phyloP scores from a whole-genome alignment of 2,329 filamentous ascomycete species.

The Xylaria sp. region DNA sequence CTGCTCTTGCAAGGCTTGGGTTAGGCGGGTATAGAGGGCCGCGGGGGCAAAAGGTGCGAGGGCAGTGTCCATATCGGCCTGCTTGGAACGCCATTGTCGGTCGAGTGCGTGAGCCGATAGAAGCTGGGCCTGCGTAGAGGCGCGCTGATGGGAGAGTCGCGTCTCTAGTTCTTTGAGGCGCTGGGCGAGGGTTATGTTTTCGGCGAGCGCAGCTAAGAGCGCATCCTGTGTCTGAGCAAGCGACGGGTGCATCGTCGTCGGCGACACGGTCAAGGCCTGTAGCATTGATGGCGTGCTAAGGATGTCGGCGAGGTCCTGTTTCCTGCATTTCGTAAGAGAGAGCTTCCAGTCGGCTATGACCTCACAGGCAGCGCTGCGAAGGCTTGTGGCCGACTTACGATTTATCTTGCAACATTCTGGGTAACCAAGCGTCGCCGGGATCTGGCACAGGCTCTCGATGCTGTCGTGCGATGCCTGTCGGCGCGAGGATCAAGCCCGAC shows the following conservation, averaged over 20 bases:
- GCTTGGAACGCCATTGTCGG: conserved; percentile 90
- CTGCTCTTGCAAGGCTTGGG: conserved; percentile 82
- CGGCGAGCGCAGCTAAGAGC: conserved; percentile 72
- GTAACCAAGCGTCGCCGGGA: conserved; percentile 81
- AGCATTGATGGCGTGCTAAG: conserved; percentile 74
- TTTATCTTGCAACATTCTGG: conserved; percentile 80
- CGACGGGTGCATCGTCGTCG: conserved; percentile 76
- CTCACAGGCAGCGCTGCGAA: not conserved
- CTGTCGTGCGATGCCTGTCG: conserved; percentile 29
- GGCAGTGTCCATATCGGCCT: conserved; percentile 87
- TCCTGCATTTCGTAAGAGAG: conserved; percentile 60
- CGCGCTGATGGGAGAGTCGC: conserved; percentile 69
- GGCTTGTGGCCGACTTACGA: conserved; percentile 64
- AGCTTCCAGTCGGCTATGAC: conserved; percentile 17
- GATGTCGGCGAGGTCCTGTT: conserved; percentile 79
- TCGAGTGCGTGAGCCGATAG: conserved; percentile 87
- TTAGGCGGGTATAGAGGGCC: conserved; percentile 84
- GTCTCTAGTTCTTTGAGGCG: conserved; percentile 71
- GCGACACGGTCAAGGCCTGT: conserved; percentile 76
- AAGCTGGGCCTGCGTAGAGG: conserved; percentile 81
- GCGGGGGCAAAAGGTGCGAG: conserved; percentile 87
- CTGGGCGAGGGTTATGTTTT: conserved; percentile 77
- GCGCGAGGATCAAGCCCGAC: conserved; percentile 49
- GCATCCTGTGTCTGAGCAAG: conserved; percentile 72
- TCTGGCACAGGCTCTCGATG: conserved; percentile 59